Evolutionary conservation across 495 filamentous ascomycete genomes (phyloP), one percentile per base, ranked within the genome.

Genomic region (Collariella sp.): DNA sequence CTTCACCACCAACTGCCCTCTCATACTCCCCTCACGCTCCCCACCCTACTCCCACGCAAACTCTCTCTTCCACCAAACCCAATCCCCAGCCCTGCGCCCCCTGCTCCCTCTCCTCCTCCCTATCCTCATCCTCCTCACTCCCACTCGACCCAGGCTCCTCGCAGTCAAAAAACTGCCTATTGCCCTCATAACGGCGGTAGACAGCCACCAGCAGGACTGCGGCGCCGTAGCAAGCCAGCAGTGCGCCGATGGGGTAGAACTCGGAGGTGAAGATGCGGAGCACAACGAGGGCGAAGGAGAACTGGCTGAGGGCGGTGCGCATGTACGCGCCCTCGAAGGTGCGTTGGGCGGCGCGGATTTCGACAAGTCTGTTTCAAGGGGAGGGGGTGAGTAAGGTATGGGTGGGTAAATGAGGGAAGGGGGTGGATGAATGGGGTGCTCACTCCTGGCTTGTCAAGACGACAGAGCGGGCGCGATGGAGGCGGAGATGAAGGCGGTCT

Each of bases 291-390:
- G 91, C 83, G 64, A 98, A 97, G 46, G 84, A 88, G 78, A 96
- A 97, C 68, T 96, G 91, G 3, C 84, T 85, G 31, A 97, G 83
- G 0, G 91, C 88, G 0, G 93, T 98, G 47, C 93, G 89, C 56
- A 95, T 82, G 71, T 98, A 98, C 31, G 93, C 94, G 1, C 93
- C 93, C 74, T 97, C 93, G 60, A 97, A 98, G 15, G 93, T 98
- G 16, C 93, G 80, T 68, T 98, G 93, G 5, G 91, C 86, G 0
- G 91, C 91, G 53, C 91, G 88, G 61, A 97, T 86, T 66, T 97
- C 91, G 49, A 95, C 87, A 11, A 98, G 81, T 65, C 78, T 81
- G 51, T 6, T 19, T 33, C 31, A 19, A 45, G 18, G 13, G 7
- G 20, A 1, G 33, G 11, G 3, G 11, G 20, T 2, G 26, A 12